phyloP scores from a whole-genome alignment of 2,329 filamentous ascomycete genomes.

The Cordyceps cateniannulata region DNA sequence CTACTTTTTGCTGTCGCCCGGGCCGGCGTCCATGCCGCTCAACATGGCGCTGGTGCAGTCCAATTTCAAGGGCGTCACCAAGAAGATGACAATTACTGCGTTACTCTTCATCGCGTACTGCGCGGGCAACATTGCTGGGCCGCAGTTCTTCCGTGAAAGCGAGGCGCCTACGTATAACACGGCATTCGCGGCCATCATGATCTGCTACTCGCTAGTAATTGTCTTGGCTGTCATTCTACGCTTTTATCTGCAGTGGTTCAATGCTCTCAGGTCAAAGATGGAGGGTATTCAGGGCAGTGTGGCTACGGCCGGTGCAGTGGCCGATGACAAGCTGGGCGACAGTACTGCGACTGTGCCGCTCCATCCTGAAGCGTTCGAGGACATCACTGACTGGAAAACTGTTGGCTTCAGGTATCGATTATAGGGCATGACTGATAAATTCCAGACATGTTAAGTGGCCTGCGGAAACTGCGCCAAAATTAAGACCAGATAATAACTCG shows the following conservation, averaged over 20 bases:
- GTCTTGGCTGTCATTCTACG: conserved; percentile 37
- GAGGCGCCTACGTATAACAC: conserved; percentile 48
- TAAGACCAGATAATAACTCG: too few species aligned
- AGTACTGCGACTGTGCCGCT: conserved; percentile 26
- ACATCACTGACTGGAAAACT: conserved; percentile 54
- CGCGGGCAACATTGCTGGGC: conserved; percentile 48
- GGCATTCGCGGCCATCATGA: conserved; percentile 48
- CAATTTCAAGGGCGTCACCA: conserved; percentile 51
- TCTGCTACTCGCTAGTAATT: conserved; percentile 48
- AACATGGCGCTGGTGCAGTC: conserved; percentile 48
- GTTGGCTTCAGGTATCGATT: conserved; percentile 53
- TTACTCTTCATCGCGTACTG: conserved; percentile 51
- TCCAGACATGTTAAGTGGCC: too few species aligned
- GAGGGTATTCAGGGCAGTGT: conserved; percentile 42
- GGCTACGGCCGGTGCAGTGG: conserved; percentile 33
- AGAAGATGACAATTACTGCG: conserved; percentile 54
- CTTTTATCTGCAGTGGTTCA: conserved; percentile 40
- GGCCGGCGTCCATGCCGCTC: conserved; percentile 48
- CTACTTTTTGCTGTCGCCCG: conserved; percentile 50
- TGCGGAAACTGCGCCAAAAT: too few species aligned
- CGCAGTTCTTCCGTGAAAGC: conserved; percentile 44
- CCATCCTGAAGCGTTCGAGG: conserved; percentile 43
- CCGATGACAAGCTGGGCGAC: conserved; percentile 26
- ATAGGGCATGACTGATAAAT: conserved; percentile 16
- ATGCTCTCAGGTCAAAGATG: conserved; percentile 32